Percentiles rank a stretch among this genome's conserved stretches.
Conservation (phyloP, 2,329 filamentous ascomycete genomes). For the Pseudogymnoascus verrucosus region DNA sequence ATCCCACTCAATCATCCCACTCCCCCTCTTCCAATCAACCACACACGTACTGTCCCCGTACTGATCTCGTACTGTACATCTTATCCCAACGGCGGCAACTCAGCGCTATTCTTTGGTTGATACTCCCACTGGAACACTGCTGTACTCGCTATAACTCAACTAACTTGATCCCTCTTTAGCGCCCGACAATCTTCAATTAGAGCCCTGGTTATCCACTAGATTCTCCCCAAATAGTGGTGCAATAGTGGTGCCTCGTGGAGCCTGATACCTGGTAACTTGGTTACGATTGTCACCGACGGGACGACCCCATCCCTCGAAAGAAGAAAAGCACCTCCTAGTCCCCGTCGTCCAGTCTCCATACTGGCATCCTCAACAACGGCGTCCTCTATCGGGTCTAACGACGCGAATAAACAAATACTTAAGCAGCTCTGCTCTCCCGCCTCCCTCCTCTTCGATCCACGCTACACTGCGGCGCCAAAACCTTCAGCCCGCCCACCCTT, state of each 20-base stretch:
- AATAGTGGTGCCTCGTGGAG: background rate
- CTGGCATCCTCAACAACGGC: constrained; percentile 23
- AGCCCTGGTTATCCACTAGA: background rate
- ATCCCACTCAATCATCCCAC: constrained; percentile 5
- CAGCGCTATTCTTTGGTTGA: constrained; percentile 3
- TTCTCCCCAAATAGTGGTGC: background rate
- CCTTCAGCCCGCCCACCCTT: constrained; percentile 20
- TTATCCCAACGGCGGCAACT: background rate
- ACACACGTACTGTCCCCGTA: constrained; percentile 2
- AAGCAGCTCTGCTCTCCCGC: constrained; percentile 31
- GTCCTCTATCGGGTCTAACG: constrained; percentile 25
- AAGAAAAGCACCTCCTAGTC: constrained; percentile 1
- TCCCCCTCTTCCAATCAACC: constrained; percentile 5
- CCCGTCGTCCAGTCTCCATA: constrained; percentile 7
- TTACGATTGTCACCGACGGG: background rate
- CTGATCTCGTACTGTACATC: background rate
- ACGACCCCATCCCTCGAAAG: background rate
- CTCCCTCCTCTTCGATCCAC: constrained; percentile 34
- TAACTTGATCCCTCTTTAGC: background rate
- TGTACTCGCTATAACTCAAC: background rate
- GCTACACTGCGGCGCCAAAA: constrained; percentile 29
- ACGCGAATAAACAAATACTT: constrained; percentile 23
- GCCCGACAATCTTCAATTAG: background rate
- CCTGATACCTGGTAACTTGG: constrained; percentile 1
- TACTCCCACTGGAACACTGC: background rate